A percentile compares a stretch with the other conserved stretches of the same genome.
Evolutionary conservation across 345 rosid species (phyloP).

Genomic region (Salix viminalis): DNA sequence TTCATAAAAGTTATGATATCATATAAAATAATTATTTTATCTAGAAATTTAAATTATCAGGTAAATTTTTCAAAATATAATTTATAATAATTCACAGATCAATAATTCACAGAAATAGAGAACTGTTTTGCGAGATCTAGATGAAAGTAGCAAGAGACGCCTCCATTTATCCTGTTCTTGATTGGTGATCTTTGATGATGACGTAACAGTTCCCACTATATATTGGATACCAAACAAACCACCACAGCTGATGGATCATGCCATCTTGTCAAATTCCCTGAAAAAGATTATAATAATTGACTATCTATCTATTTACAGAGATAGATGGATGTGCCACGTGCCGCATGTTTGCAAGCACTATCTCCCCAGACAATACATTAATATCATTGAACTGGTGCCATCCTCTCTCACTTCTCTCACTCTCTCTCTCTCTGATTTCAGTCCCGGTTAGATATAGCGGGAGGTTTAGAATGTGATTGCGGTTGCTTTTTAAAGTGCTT

Average conservation of each 20-base stretch:
- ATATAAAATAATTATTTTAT: too few relatives aligned
- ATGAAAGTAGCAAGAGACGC: neutral
- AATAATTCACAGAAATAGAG: neutral
- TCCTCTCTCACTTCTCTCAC: neutral
- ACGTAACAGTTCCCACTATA: conserved; percentile 6
- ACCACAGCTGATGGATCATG: conserved; percentile 6
- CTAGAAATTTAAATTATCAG: too few relatives aligned
- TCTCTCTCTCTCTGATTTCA: neutral
- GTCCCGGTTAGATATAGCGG: too few relatives aligned
- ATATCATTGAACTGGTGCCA: neutral
- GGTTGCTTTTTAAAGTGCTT: too few relatives aligned
- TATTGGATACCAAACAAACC: conserved; percentile 7
- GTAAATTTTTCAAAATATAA: too few relatives aligned
- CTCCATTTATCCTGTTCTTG: neutral
- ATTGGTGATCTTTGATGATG: conserved; percentile 3
- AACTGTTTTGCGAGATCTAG: neutral
- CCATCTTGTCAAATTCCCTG: conserved; percentile 9
- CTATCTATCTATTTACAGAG: neutral
- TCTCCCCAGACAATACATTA: neutral
- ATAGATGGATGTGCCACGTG: neutral
- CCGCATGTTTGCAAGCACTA: neutral
- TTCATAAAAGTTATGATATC: too few relatives aligned
- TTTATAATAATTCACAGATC: too few relatives aligned
- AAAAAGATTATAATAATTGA: neutral
- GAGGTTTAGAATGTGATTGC: too few relatives aligned